phyloP scores from a whole-genome alignment of 1,284 basidiomycete species.

The Puccinia coronata region DNA sequence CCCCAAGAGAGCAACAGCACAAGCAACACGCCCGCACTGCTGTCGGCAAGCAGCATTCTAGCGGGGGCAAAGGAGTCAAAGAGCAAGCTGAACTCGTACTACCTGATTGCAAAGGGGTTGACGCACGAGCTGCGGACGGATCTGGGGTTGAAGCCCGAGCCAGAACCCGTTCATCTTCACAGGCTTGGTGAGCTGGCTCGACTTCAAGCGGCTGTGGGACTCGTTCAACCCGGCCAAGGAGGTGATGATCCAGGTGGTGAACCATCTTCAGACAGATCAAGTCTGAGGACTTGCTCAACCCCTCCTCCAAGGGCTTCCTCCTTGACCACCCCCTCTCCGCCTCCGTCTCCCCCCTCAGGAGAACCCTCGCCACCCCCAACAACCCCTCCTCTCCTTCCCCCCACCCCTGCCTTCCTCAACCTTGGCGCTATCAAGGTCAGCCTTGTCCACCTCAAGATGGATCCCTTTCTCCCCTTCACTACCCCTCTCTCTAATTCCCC shows the following conservation, averaged over 20 bases:
- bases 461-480: neutral
- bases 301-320: neutral
- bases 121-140: conserved; percentile 36
- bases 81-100: conserved; percentile 27
- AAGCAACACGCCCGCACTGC: too few relatives aligned
- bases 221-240: conserved; percentile 9
- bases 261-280: conserved; percentile 17
- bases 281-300: neutral
- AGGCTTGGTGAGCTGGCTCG: conserved; percentile 24
- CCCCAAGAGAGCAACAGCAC: too few relatives aligned
- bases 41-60: neutral
- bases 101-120: conserved; percentile 26
- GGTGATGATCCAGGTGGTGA: conserved; percentile 24
- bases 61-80: conserved; percentile 10
- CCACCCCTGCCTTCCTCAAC: neutral
- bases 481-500: neutral
- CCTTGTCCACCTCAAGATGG: conserved; percentile 71
- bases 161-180: conserved; percentile 48
- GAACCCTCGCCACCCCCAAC: neutral
- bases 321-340: neutral
- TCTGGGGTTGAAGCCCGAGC: conserved; percentile 34
- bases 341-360: neutral
- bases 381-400: neutral
- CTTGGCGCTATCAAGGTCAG: conserved; percentile 69
- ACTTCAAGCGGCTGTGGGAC: conserved; percentile 11